Base-by-base conservation (phyloP, 1,139 yeast genomes). In the Geotrichum klebahnii region DNA sequence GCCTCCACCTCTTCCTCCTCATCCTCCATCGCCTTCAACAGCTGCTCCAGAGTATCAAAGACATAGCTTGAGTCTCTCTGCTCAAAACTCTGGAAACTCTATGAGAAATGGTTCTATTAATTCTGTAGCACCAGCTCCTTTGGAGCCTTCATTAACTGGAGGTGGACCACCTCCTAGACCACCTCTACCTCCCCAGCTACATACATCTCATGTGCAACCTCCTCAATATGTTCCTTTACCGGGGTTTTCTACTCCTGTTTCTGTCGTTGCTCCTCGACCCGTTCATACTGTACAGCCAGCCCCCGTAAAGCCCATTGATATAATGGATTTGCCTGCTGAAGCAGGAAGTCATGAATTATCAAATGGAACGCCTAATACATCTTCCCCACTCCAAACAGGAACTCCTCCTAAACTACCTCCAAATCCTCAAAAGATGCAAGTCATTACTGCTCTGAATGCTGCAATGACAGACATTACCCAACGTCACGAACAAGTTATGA, bases 101-200 rank as follows among this genome's bases (percentile, higher is more conserved):
- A 22, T 43, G 6, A 16, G 17, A 16, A 16, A 20, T 14, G 10
- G 19, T 28, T 12, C 10, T 5, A 5, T 33, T 26, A 16, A 36
- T 32, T 26, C 46, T 24, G 32, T 26, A 24, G 20, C 40, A n/a
- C 19, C 28, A 9, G 32, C 42, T 12, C 42, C 42, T 5, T 10
- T 43, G 20, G 38, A 34, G 23, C 32, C 46, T 4, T 10, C 36
- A 4, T 8, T 10, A 12, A 33, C 44, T 26, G 50, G 45, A 5
- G 49, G 34, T 10, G 60, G 66, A 23, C 61, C 64, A 22, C 69
- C 71, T 3, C 64, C 66, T 5, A 61, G 66, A 1, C 66, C 72
- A 10, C 66, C 74, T 6, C 69, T 71, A 20, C 71, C 76, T 16
- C 62, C 67, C 1, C 43, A 16, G 48, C 17, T 26, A 34, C 22